phyloP scores from a whole-genome alignment of 305 asterid genomes.

The Petunia hybrid region DNA sequence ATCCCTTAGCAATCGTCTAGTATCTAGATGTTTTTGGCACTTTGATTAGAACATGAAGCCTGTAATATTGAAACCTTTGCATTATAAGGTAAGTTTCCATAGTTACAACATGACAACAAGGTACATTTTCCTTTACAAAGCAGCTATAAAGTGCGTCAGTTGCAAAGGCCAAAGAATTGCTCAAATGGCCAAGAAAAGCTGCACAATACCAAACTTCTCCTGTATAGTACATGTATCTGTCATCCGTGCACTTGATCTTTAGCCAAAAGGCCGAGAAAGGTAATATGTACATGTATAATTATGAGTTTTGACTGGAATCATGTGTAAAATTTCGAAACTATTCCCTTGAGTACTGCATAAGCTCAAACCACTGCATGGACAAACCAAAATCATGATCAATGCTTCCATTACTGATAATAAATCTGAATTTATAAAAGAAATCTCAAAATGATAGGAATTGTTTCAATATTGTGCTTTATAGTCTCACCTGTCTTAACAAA shows the following conservation, averaged over 20 bases:
- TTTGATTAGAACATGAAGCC: too few relatives aligned
- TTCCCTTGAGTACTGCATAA: conserved; percentile 72
- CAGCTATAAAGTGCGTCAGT: not conserved
- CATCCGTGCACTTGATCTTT: conserved; percentile 77
- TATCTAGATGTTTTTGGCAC: too few relatives aligned
- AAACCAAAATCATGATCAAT: conserved; percentile 24
- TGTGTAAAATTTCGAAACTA: conserved; percentile 11
- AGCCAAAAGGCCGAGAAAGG: conserved; percentile 98
- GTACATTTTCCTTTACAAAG: conserved; percentile 17
- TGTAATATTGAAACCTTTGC: too few relatives aligned
- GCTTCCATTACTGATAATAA: not conserved
- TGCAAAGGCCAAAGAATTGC: not conserved
- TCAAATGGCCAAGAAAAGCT: not conserved
- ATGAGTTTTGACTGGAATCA: not conserved
- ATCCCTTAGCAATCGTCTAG: too few relatives aligned
- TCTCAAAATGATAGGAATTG: not conserved
- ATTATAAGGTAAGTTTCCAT: too few relatives aligned
- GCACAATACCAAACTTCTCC: not conserved
- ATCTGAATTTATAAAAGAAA: not conserved
- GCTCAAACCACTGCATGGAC: conserved; percentile 90
- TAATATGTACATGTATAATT: conserved; percentile 35
- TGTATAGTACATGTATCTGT: not conserved
- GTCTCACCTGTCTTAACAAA: conserved; percentile 82
- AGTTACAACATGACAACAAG: too few relatives aligned
- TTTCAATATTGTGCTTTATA: not conserved